phyloP scores from a whole-genome alignment of 2,329 filamentous ascomycete species.

The Zelopaecilomyces penicillatus region DNA sequence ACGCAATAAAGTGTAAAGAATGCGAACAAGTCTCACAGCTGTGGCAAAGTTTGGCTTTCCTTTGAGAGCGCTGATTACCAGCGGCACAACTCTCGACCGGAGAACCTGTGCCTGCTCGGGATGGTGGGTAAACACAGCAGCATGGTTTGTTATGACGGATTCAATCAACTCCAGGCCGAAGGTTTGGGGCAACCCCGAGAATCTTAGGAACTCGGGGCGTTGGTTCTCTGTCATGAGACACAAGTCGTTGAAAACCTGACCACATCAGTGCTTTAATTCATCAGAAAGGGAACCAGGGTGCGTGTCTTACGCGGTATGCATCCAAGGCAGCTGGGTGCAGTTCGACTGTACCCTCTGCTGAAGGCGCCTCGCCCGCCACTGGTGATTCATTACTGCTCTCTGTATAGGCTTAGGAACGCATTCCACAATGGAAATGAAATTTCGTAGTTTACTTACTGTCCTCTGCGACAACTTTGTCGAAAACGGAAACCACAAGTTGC shows the following conservation, averaged over 20 bases:
- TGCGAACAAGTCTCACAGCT: conserved; percentile 72
- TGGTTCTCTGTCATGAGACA: conserved; percentile 82
- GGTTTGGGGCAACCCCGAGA: conserved; percentile 68
- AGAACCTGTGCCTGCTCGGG: conserved; percentile 75
- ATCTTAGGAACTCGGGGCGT: conserved; percentile 71
- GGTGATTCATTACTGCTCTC: conserved; percentile 42
- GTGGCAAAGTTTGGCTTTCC: conserved; percentile 73
- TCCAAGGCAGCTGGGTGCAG: conserved; percentile 73
- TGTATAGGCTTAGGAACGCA: conserved; percentile 17
- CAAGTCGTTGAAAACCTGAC: conserved; percentile 78
- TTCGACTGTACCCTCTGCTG: conserved; percentile 54
- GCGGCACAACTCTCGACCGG: conserved; percentile 69
- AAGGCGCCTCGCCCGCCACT: conserved; percentile 57
- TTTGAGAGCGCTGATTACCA: conserved; percentile 69
- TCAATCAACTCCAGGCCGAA: conserved; percentile 90
- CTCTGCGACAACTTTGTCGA: conserved; percentile 80
- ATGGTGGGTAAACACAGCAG: conserved; percentile 68
- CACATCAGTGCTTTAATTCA: conserved; percentile 7
- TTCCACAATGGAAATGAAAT: background rate
- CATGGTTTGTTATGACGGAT: conserved; percentile 78
- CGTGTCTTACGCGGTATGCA: conserved; percentile 58
- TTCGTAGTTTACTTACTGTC: conserved; percentile 50
- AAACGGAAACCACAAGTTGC: conserved; percentile 84
- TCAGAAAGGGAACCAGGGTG: background rate
- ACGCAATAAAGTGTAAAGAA: conserved; percentile 73